Conservation (phyloP, 2,329 filamentous ascomycete species). For the Huntiella abstrusa region DNA sequence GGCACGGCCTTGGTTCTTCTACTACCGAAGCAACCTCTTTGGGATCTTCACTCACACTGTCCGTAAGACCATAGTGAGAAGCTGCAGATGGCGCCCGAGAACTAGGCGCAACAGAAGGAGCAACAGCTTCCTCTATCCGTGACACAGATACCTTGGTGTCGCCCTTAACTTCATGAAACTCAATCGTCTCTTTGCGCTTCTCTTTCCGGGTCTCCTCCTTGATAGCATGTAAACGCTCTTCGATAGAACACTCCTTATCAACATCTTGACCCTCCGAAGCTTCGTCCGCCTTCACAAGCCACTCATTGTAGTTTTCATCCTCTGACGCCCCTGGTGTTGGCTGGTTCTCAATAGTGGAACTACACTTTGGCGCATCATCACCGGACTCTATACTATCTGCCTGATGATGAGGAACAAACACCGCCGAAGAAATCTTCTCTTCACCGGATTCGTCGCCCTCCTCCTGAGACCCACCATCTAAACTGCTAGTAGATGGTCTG, state of each 20-base stretch:
- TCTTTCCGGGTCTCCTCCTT: background rate
- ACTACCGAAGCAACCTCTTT: conserved; percentile 17
- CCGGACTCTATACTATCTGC: conserved; percentile 3
- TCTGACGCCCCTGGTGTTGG: conserved; percentile 8
- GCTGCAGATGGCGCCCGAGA: background rate
- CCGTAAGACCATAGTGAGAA: background rate
- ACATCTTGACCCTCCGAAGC: conserved; percentile 14
- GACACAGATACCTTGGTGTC: background rate
- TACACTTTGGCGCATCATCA: background rate
- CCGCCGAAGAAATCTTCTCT: conserved; percentile 72
- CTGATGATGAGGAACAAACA: conserved; percentile 58
- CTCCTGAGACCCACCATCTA: conserved; percentile 17
- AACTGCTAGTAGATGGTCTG: conserved; percentile 22
- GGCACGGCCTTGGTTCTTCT: conserved; percentile 36
- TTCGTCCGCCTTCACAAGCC: conserved; percentile 37
- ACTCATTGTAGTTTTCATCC: conserved; percentile 26
- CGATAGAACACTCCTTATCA: background rate
- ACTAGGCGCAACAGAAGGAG: background rate
- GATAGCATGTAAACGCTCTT: background rate
- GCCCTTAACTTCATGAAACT: background rate
- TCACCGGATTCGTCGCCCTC: conserved; percentile 48
- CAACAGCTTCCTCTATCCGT: background rate
- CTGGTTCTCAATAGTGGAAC: conserved; percentile 3
- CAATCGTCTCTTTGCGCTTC: background rate
- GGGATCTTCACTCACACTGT: conserved; percentile 1